Evolutionary conservation across 352 stramenopile species (phyloP), one percentile per base, ranked within the genome.

Genomic region (Pythium brachiatum): DNA sequence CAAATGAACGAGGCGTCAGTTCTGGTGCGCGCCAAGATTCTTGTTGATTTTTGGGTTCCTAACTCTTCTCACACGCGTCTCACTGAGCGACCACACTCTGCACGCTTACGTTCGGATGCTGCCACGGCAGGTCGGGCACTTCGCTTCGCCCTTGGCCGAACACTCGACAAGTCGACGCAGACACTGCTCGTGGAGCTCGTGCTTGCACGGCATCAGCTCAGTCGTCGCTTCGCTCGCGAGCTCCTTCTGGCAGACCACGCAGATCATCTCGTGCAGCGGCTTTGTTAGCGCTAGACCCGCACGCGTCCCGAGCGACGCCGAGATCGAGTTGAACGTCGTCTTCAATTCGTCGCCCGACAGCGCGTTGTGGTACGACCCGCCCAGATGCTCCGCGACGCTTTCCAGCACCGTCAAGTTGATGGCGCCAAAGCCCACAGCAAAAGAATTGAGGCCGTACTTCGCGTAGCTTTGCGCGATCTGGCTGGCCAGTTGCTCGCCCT

Each of bases 321-420:
- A 90, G 50, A 93, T 95, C 20, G 71, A 75, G 58, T 81, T 73
- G 50, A 95, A 92, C 43, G 81, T 87, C 18, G 73, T 62, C 66
- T 91, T 88, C 31, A 93, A 59, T 43, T 93, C 86, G 9, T 75
- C 82, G 4, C 81, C 79, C 0, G 76, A 76, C 5, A 92, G 68
- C n/a, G 81, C 81, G 1, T 87, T 70, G 57, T 83, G 72, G 52
- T 89, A 95, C 8, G 67, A 54, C 0, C 86, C 86, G 25, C 80
- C 74, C 16, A 95, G 50, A 18, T 69, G 76, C 8, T 73, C 56
- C 4, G 82, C 82, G 0, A 93, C 64, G 48, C 70, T 71, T 63
- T 89, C 38, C 57, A 95, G 46, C 0, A 88, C 57, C 1, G 56
- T 59, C 57, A 93, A 62, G 29, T 93, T 90, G 21, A 89, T 75